These are phyloP conservation scores for Skeletonema potamos DNA, from an alignment of 108 stramenopile genomes.

Conservation along the genomic window DNA sequence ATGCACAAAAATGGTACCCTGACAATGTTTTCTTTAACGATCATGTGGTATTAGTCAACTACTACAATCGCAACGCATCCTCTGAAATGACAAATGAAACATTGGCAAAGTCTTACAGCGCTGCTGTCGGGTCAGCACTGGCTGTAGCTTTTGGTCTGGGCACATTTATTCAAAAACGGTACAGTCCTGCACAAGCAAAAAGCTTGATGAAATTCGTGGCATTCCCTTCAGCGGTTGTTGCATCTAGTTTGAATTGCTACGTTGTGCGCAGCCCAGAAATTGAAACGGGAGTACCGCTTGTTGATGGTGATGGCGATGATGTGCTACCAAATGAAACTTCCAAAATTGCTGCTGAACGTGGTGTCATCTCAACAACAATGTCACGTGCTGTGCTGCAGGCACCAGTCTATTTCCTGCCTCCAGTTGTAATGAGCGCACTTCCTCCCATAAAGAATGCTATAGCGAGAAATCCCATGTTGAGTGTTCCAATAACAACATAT, in stretches of 20 bases:
- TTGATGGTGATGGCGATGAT: constrained; percentile 48
- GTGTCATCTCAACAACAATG: constrained; percentile 75
- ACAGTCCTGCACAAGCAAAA: constrained; percentile 54
- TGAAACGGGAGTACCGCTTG: constrained; percentile 67
- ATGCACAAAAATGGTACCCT: not conserved
- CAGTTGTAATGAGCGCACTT: constrained; percentile 52
- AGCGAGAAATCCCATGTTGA: constrained; percentile 43
- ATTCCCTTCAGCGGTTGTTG: constrained; percentile 84
- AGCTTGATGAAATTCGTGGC: constrained; percentile 77
- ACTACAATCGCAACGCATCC: constrained; percentile 86
- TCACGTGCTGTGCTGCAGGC: constrained; percentile 81
- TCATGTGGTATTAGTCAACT: constrained; percentile 42
- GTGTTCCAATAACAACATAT: constrained; percentile 84
- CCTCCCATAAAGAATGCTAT: constrained; percentile 46
- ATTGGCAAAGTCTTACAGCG: constrained; percentile 76
- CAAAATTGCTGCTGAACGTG: constrained; percentile 67
- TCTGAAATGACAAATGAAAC: constrained; percentile 80
- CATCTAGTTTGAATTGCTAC: constrained; percentile 85
- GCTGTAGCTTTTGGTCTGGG: constrained; percentile 81
- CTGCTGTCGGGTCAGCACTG: constrained; percentile 80
- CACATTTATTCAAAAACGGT: constrained; percentile 66
- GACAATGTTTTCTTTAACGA: not conserved
- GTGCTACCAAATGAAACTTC: constrained; percentile 53
- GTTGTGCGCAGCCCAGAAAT: constrained; percentile 88
- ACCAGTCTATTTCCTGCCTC: constrained; percentile 85